phyloP scores from a whole-genome alignment of 2,329 filamentous ascomycete species.

The Diplodia intermedia region DNA sequence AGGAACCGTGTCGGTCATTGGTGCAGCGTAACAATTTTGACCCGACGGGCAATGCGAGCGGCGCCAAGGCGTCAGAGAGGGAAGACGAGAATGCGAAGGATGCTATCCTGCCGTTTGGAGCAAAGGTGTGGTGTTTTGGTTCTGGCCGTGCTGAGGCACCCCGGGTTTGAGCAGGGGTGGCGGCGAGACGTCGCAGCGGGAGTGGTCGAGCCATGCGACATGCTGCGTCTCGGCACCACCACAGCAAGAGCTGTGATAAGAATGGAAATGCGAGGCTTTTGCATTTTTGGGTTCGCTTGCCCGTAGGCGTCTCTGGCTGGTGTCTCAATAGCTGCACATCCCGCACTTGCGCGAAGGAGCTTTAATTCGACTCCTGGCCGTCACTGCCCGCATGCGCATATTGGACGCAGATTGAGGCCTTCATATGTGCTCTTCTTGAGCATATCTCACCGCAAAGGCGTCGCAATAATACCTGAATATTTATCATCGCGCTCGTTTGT shows the following conservation, averaged over 20 bases:
- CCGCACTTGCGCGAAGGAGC: too few species aligned
- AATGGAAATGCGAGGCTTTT: neutral
- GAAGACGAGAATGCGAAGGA: neutral
- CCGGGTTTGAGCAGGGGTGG: conserved; percentile 7
- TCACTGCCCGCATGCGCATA: too few species aligned
- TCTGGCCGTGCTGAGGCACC: conserved; percentile 1
- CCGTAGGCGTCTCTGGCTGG: neutral
- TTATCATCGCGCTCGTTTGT: too few species aligned
- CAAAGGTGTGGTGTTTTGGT: conserved; percentile 6
- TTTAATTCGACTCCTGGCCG: too few species aligned
- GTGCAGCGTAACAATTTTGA: neutral
- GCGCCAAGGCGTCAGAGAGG: conserved; percentile 20
- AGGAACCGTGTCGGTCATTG: neutral
- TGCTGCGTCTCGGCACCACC: conserved; percentile 15
- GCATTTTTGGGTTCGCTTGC: neutral
- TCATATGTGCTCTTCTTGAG: too few species aligned
- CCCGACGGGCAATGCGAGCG: conserved; percentile 13
- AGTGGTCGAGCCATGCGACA: conserved; percentile 15
- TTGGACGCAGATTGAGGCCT: too few species aligned
- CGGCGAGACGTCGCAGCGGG: conserved; percentile 20
- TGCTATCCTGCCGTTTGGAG: conserved; percentile 7
- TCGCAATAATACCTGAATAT: too few species aligned
- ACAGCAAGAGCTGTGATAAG: neutral
- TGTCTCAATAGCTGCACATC: neutral
- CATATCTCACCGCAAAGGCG: too few species aligned